Evolutionary conservation across 192 early-diverging fungal genomes (phyloP), one percentile per base, ranked within the genome.

Genomic region (Entophlyctis luteolus): DNA sequence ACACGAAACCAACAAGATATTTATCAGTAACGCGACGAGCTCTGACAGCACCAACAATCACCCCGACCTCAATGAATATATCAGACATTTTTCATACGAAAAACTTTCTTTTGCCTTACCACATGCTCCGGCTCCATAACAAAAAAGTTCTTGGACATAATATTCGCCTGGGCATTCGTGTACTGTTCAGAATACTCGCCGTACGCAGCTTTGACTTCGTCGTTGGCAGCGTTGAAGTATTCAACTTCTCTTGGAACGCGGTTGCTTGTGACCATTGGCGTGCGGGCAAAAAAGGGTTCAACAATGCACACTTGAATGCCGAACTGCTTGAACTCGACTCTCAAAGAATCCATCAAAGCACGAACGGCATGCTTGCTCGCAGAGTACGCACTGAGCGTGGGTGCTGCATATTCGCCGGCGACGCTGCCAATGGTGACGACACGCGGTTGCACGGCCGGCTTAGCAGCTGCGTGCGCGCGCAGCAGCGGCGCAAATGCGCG

Each of bases 301-400:
- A 77, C 58, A 22, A 55, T 12, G 10, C 67, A 37, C 31, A 81
- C 83, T 50, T 75, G 62, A 57, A 84, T 79, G 16, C 81, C 80
- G 37, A 78, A 71, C 35, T 49, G 62, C n/a, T 59, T 55, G 50
- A 83, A 39, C 53, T 84, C 83, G 16, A 77, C 65, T 38, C 83
- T 59, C 25, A 76, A 39, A 20, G 77, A 56, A 5, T 77, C 77
- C 10, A 77, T 63, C 34, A 84, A 66, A 0, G 79, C 75, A 16
- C 75, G 67, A 34, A 79, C 55, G 4, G 80, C 80, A 49, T 79
- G 80, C 42, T 82, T 79, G 31, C 74, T 79, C 14, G 81, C 75
- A 20, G 72, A 71, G 42, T 80, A 77, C 4, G 56, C 67, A 10
- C 57, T 22, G 37, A 75, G 37, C 49, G 20, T n/a, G 3, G 73